Conservation (phyloP, 805 yeast genomes). For the Lipomyces lipofer region DNA sequence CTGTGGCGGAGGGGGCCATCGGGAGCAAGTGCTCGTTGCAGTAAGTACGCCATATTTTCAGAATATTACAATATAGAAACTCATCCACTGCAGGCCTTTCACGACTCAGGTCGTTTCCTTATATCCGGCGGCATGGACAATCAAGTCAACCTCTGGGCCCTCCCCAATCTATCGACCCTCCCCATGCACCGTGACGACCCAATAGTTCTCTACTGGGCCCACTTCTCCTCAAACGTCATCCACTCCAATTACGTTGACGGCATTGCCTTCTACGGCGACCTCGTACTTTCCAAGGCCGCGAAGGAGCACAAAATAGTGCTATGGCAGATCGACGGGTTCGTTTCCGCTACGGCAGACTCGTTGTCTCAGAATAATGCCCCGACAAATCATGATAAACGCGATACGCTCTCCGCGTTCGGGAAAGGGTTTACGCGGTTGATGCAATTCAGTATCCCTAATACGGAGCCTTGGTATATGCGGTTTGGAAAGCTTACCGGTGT, state of each 20-base stretch:
- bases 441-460: conserved; percentile 22
- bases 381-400: conserved; percentile 25
- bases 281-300: conserved; percentile 26
- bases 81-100: conserved; percentile 7
- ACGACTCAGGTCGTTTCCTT: conserved; percentile 27
- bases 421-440: conserved; percentile 17
- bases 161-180: conserved; percentile 19
- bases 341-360: conserved; percentile 15
- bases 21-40: conserved; percentile 26
- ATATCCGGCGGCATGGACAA: conserved; percentile 30
- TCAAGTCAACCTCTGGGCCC: conserved; percentile 23
- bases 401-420: conserved; percentile 25
- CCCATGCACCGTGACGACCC: conserved; percentile 16
- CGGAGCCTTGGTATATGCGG: conserved; percentile 30
- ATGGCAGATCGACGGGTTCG: conserved; percentile 27
- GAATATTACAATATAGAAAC: no score
- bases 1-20: conserved; percentile 30
- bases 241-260: conserved; percentile 29
- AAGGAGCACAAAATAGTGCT: conserved; percentile 25
- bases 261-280: conserved; percentile 27
- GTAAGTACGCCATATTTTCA: no score
- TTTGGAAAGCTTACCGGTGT: conserved; percentile 18
- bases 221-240: conserved; percentile 16
- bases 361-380: conserved; percentile 24
- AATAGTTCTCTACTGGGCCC: conserved; percentile 26